Base-by-base conservation (phyloP, 176 grass and related monocot genomes). In the Oryza longistaminata region DNA sequence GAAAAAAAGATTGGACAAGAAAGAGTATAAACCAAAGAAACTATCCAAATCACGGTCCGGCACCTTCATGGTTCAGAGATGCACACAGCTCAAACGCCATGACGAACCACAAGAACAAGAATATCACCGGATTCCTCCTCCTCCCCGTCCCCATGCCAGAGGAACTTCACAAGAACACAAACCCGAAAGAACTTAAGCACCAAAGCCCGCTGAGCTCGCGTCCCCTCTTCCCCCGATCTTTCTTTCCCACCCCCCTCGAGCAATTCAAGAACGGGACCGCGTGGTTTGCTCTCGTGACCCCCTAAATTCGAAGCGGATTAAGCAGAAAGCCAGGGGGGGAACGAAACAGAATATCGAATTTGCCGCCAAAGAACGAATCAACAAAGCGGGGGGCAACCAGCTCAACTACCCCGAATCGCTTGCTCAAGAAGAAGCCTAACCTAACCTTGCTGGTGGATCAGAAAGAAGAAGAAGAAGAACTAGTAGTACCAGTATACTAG, bases 31-130 rank as follows among this genome's bases (percentile, higher is more conserved):
- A 68, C 37, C 11, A 26, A 27, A 5, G 11, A 8, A 64, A 71
- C 34, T 24, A 16, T 37, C 13, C 27, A 75, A 84, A 64, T 9
- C 42, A 73, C 66, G 72, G 74, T 44, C 14, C 27, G 15, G 65
- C 70, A 98, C 96, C 96, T 95, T 98, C 92, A 39, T 76, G 87
- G 61, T 84, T 92, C 46, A 92, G 37, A 3, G 87, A 81, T 58
- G 80, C 82, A 71, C 91, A 95, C 9, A 80, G 74, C 72, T 88
- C 21, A 52, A 75, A 87, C 64, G 75, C 11, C 77, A 77, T 25
- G 68, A 87, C 34, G 68, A 95, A 66, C 83, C 73, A 93, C 48
- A 95, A 74, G 34, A 91, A 31, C 3, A 89, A 40, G 14, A 46
- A 88, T 9, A 82, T n/a, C 62, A 64, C 24, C 35, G 22, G 83